Conservation (phyloP, 148 eudicot genomes). For the Limonium bicolor region DNA sequence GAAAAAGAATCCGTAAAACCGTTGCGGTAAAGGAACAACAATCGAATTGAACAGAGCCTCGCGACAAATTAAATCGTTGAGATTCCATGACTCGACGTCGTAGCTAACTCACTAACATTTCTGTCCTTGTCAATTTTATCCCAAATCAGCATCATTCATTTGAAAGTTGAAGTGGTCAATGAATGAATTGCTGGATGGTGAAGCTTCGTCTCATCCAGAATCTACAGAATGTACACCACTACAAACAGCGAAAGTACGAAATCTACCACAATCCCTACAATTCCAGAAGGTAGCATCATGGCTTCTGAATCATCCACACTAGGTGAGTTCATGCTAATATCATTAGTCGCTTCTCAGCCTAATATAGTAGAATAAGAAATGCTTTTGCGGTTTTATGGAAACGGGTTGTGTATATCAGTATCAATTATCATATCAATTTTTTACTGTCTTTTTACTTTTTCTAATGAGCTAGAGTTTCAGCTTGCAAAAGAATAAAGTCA, state of each 20-base stretch:
- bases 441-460: no score
- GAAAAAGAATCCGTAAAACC: background rate
- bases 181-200: background rate
- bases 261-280: no score
- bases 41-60: background rate
- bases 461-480: no score
- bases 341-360: background rate
- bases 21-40: background rate
- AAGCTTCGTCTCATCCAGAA: background rate
- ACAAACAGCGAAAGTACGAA: background rate
- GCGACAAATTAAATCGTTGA: background rate
- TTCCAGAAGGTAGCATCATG: background rate
- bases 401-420: no score
- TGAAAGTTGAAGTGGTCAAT: background rate
- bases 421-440: no score
- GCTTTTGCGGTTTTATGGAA: no score
- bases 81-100: background rate
- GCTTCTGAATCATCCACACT: background rate
- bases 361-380: background rate
- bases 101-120: background rate
- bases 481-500: no score
- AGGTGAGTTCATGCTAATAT: background rate
- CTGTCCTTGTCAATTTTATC: background rate
- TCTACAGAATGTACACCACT: background rate
- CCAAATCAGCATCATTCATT: background rate